Conservation (phyloP, 2,329 filamentous ascomycete genomes). For the Pyricularia sp. region DNA sequence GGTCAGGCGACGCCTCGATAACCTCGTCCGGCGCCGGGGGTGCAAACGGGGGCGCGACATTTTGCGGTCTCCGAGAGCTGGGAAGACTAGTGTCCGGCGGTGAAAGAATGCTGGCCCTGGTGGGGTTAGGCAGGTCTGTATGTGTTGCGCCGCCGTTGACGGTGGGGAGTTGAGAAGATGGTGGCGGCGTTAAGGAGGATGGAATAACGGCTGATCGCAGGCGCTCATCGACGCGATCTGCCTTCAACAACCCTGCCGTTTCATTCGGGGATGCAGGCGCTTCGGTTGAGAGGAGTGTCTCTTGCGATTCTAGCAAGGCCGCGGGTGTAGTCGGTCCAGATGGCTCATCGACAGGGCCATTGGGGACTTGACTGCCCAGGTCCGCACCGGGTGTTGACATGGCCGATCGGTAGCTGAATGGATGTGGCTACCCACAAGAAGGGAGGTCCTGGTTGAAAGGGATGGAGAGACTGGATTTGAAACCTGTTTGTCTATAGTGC, state of each 20-base stretch:
- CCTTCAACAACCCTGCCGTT: conserved; percentile 36
- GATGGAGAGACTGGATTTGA: neutral
- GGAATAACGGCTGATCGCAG: conserved; percentile 34
- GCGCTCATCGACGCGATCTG: conserved; percentile 39
- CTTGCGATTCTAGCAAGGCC: conserved; percentile 32
- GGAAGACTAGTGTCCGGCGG: conserved; percentile 39
- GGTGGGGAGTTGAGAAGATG: conserved; percentile 39
- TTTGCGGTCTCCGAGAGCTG: conserved; percentile 16
- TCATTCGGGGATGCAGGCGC: conserved; percentile 43
- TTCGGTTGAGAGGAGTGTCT: conserved; percentile 49
- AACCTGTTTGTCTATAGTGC: neutral
- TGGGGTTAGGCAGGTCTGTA: conserved; percentile 29
- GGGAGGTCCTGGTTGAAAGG: neutral
- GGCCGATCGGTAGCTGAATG: neutral
- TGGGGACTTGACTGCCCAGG: neutral
- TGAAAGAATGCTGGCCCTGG: conserved; percentile 38
- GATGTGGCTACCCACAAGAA: neutral
- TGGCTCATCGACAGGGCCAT: neutral
- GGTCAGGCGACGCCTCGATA: conserved; percentile 40
- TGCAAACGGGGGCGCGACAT: conserved; percentile 28
- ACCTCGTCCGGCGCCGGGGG: conserved; percentile 41
- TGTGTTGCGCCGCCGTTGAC: conserved; percentile 16
- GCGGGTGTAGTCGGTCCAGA: conserved; percentile 5
- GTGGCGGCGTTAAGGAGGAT: conserved; percentile 48
- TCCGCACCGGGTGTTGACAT: conserved; percentile 4